Percentiles rank a stretch among this genome's conserved stretches.
Evolutionary conservation across 257 asterid species (phyloP).

Genomic region (Lycium barbarum): DNA sequence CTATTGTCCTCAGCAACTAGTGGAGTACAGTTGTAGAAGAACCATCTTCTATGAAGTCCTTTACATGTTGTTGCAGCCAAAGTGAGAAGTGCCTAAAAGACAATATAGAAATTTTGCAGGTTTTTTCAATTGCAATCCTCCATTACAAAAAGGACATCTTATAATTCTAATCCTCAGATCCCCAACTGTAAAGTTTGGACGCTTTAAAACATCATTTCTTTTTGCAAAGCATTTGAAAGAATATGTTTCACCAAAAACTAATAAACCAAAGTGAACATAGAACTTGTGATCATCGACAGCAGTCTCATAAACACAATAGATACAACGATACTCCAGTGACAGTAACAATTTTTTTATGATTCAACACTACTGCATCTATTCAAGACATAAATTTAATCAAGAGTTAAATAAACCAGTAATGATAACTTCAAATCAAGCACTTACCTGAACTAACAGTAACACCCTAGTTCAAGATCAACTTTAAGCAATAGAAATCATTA

Average conservation of each 20-base stretch:
- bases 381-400: background rate
- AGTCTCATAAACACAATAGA: slow-evolving; percentile 1
- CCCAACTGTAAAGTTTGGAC: background rate
- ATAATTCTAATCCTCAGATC: background rate
- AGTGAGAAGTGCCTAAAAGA: background rate
- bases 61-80: background rate
- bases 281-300: background rate
- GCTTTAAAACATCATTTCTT: background rate
- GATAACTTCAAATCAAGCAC: background rate
- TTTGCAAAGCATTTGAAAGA: background rate
- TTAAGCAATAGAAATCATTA: background rate
- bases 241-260: slow-evolving; percentile 14
- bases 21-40: background rate
- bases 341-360: background rate
- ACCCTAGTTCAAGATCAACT: background rate
- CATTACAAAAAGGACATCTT: background rate
- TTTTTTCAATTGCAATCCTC: background rate
- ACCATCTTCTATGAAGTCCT: background rate
- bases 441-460: background rate
- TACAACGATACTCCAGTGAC: background rate
- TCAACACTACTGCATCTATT: background rate
- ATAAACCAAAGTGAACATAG: background rate
- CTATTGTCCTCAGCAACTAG: background rate
- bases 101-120: background rate
- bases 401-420: background rate